Percentiles rank a stretch among this genome's conserved stretches.
phyloP scores from a whole-genome alignment of 2,329 filamentous ascomycete genomes.

The Achaetomium macrosporum region DNA sequence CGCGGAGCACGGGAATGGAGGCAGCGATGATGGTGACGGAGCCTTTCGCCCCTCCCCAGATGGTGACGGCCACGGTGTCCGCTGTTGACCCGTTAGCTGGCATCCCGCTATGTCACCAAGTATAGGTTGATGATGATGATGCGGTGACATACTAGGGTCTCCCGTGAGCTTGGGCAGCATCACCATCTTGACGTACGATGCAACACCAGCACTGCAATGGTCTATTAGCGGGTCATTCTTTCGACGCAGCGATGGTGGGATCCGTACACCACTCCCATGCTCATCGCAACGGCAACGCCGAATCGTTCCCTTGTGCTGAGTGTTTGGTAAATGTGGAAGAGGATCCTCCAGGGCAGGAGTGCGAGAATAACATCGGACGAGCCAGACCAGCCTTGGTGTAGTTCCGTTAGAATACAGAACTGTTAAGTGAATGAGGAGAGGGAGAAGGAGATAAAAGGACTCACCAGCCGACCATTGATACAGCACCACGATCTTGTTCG shows the following conservation, averaged over 20 bases:
- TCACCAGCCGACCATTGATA: constrained; percentile 15
- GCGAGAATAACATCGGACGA: constrained; percentile 8
- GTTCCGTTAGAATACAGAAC: too few relatives aligned
- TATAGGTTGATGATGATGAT: background rate
- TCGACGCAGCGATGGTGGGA: too few relatives aligned
- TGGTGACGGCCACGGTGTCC: constrained; percentile 16
- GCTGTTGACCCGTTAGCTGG: background rate
- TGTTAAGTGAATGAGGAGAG: too few relatives aligned
- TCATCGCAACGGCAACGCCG: constrained; percentile 29
- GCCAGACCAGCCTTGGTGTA: constrained; percentile 9
- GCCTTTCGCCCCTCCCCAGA: constrained; percentile 25
- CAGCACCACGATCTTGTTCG: constrained; percentile 7
- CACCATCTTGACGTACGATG: constrained; percentile 16
- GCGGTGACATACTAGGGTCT: constrained; percentile 1
- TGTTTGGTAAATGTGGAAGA: constrained; percentile 1
- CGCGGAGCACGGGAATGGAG: constrained; percentile 28
- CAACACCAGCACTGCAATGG: constrained; percentile 3
- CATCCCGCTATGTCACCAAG: background rate
- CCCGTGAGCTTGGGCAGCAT: constrained; percentile 13
- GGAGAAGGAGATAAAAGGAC: background rate
- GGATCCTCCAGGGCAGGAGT: constrained; percentile 9
- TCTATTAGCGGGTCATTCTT: background rate
- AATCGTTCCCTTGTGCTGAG: constrained; percentile 27
- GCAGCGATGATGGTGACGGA: constrained; percentile 29
- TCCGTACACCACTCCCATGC: constrained; percentile 29